Conservation (phyloP, 305 asterid genomes). For the Caryopteris hybrid region DNA sequence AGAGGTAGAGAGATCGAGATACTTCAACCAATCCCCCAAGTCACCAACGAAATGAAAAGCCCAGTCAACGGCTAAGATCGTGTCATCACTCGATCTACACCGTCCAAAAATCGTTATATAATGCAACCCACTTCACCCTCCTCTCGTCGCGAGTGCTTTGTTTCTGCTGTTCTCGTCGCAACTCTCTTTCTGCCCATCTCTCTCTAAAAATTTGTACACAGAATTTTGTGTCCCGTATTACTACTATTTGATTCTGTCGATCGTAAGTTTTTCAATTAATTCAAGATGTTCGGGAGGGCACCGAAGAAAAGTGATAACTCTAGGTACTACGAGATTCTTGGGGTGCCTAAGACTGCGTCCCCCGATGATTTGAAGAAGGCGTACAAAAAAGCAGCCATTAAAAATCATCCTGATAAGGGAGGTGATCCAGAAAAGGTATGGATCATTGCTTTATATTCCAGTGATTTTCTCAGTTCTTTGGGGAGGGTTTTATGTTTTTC, state of each 20-base stretch:
- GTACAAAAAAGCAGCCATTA: conserved; percentile 81
- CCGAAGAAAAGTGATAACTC: conserved; percentile 80
- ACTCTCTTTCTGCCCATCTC: background rate
- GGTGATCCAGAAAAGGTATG: conserved; percentile 92
- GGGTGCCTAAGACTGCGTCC: conserved; percentile 68
- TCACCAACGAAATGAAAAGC: background rate
- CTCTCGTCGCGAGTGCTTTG: background rate
- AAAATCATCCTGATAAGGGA: conserved; percentile 93
- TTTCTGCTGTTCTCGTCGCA: background rate
- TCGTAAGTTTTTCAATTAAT: background rate
- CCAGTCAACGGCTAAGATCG: conserved; percentile 23
- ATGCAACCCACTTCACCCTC: background rate
- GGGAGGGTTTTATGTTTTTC: background rate
- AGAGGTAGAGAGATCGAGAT: conserved; percentile 26
- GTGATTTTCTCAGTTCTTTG: background rate
- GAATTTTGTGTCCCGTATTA: no score
- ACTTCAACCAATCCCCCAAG: background rate
- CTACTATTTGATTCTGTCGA: background rate
- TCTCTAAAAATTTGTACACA: background rate
- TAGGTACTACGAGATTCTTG: conserved; percentile 66
- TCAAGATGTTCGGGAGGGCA: conserved; percentile 69
- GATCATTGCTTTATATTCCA: background rate
- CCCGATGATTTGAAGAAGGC: conserved; percentile 89
- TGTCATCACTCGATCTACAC: conserved; percentile 14
- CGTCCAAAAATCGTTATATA: conserved; percentile 8